Percentiles rank a stretch among this genome's conserved stretches.
These are phyloP conservation scores for Fraxinus sp. DNA, from an alignment of 305 asterid genomes.

Conservation along the genomic window DNA sequence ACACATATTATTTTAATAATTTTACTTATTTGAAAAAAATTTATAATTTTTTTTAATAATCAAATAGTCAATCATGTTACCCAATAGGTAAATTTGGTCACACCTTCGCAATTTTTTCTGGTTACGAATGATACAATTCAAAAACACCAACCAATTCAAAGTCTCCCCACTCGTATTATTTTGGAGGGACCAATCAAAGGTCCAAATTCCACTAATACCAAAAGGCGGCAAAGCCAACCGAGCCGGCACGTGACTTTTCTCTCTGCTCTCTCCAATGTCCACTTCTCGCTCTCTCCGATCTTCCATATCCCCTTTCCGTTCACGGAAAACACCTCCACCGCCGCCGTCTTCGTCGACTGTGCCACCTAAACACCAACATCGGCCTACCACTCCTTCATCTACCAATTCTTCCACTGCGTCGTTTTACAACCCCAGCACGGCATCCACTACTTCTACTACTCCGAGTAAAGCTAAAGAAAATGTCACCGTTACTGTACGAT, in stretches of 20 bases:
- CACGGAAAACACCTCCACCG: slow-evolving; percentile 44
- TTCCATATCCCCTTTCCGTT: slow-evolving; percentile 72
- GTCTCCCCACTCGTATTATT: slow-evolving; percentile 19
- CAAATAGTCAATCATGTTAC: not conserved
- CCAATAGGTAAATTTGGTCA: not conserved
- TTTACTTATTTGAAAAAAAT: not conserved
- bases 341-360: slow-evolving; percentile 29
- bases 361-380: slow-evolving; percentile 24
- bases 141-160: slow-evolving; percentile 25
- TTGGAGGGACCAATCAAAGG: slow-evolving; percentile 30
- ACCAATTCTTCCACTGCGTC: slow-evolving; percentile 28
- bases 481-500: slow-evolving; percentile 80
- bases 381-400: slow-evolving; percentile 37
- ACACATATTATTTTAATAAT: no score
- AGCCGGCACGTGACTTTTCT: slow-evolving; percentile 28
- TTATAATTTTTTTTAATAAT: no score
- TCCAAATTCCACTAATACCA: not conserved
- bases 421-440: slow-evolving; percentile 27
- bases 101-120: not conserved
- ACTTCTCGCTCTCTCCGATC: slow-evolving; percentile 48
- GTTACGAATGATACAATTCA: not conserved
- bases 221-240: slow-evolving; percentile 55
- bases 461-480: slow-evolving; percentile 55
- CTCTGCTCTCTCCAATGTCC: slow-evolving; percentile 35
- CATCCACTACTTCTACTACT: slow-evolving; percentile 29